Evolutionary conservation across 169 alveolate species (phyloP), one percentile per base, ranked within the genome.

Genomic region (Plasmodium malariae): DNA sequence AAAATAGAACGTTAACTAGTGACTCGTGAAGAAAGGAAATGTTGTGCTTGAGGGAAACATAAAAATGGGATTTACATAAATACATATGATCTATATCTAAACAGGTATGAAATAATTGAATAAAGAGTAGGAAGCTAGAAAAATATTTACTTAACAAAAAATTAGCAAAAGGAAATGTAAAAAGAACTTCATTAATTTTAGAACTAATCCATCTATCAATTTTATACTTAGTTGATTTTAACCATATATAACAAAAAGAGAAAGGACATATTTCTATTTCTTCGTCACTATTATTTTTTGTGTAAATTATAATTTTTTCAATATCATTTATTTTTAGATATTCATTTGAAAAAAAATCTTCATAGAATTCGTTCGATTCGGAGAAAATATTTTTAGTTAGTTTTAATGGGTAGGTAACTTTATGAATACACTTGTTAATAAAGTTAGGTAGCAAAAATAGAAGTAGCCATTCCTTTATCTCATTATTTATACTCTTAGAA

Each of bases 331-430:
- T 65, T 78, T 78, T 78, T 78, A 49, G 34, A 55, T 78, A 78
- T 63, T 78, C 89, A 78, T 78, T 78, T n/a, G 89, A 78, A 40
- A 78, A 78, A 63, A 78, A 78, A 48, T 78, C 89, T 78, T 78
- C 89, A 78, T 78, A 78, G 63, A 62, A 78, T 21, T 78, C 89
- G 17, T 51, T 78, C 28, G 89, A 78, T 49, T 78, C 89, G 36
- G 60, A 55, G 36, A 78, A 78, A 9, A 78, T 78, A 78, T 78
- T 78, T 62, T 63, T 78, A 5, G 78, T 78, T 55, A 78, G 21
- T 48, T 78, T 78, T 34, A 78, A 43, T 26, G 89, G 89, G 69
- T 62, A 78, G n/a, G 89, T 78, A 63, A 78, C 89, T 62, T 78
- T 78, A 65, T 78, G 78, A 62, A 78, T 78, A 5, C 78, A 78